phyloP scores from a whole-genome alignment of 208 protist species.

The Leishmania gerbilli region DNA sequence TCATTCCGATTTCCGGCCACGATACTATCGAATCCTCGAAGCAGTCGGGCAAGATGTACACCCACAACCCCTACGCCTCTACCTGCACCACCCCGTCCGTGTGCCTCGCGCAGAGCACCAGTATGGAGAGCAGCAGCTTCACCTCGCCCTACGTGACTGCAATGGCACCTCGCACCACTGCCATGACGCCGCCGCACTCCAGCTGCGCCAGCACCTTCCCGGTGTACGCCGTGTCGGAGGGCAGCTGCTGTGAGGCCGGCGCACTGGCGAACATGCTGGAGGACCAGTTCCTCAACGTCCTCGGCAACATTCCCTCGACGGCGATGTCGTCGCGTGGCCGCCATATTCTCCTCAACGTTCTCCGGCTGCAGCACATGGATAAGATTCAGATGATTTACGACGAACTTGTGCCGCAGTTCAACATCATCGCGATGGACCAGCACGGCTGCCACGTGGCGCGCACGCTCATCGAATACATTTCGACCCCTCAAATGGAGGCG shows the following conservation, averaged over 20 bases:
- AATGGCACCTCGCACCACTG: neutral
- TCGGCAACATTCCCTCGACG: constrained; percentile 49
- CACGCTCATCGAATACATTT: constrained; percentile 63
- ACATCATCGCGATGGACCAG: constrained; percentile 57
- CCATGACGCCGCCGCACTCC: neutral
- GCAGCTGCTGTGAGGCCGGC: constrained; percentile 11
- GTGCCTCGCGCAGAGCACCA: constrained; percentile 24
- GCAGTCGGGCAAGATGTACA: constrained; percentile 34
- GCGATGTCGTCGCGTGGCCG: constrained; percentile 61
- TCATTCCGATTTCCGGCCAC: constrained; percentile 21
- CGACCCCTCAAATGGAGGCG: constrained; percentile 45
- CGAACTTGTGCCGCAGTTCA: constrained; percentile 65
- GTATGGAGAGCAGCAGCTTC: constrained; percentile 25
- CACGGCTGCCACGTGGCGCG: constrained; percentile 81
- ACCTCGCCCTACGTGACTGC: neutral
- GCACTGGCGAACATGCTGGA: constrained; percentile 35
- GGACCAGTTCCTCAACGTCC: constrained; percentile 48
- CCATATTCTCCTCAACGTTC: constrained; percentile 53
- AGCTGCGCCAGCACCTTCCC: neutral
- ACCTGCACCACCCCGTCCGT: constrained; percentile 16
- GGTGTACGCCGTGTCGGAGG: constrained; percentile 18
- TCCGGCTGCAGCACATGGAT: constrained; percentile 64
- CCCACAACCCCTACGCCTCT: constrained; percentile 83
- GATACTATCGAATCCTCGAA: constrained; percentile 4
- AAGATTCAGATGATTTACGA: constrained; percentile 57